Evolutionary conservation across 2,329 filamentous ascomycete genomes (phyloP).

Genomic region (Trichoderma asperellum): DNA sequence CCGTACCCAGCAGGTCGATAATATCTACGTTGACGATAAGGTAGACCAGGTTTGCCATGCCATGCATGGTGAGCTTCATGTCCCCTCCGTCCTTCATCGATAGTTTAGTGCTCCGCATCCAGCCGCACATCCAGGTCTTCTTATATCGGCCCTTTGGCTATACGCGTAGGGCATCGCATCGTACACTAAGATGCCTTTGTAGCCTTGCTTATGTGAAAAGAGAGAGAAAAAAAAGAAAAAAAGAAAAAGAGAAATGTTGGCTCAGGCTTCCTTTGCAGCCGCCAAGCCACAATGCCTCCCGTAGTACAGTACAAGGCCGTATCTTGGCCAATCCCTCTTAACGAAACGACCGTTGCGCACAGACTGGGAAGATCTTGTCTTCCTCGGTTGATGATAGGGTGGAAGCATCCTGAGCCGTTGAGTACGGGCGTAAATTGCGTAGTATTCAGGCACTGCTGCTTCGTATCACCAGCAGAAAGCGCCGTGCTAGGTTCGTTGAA

Average conservation of each 20-base stretch:
- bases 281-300: not conserved
- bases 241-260: not conserved
- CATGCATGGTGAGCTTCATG: not conserved
- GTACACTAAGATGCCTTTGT: not conserved
- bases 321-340: not conserved
- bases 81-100: not conserved
- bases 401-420: not conserved
- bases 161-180: not conserved
- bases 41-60: not conserved
- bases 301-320: not conserved
- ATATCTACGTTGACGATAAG: not conserved
- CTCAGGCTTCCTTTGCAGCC: not conserved
- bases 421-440: not conserved
- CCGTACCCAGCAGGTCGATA: conserved; percentile 3
- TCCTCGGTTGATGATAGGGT: conserved; percentile 4
- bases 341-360: conserved; percentile 6
- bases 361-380: not conserved
- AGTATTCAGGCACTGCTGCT: not conserved
- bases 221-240: too few species aligned
- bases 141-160: not conserved
- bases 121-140: conserved; percentile 6
- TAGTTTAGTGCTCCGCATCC: conserved; percentile 8
- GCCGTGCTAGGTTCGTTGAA: not conserved
- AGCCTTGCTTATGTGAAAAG: not conserved
- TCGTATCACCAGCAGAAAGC: not conserved